phyloP scores from a whole-genome alignment of 176 grass and related monocot species.

The Oryza glaberrima region DNA sequence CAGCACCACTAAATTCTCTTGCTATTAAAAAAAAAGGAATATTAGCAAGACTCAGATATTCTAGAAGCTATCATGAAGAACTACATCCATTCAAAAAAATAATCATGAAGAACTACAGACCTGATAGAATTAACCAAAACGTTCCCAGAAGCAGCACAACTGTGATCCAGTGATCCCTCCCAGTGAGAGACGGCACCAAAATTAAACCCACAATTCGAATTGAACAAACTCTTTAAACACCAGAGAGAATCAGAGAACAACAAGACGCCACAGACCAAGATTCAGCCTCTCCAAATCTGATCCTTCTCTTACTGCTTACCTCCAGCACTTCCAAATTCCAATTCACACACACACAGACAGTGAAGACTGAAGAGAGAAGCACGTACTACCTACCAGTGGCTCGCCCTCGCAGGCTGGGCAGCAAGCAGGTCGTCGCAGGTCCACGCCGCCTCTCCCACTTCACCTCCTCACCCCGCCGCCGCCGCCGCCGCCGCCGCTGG shows the following conservation, averaged over 20 bases:
- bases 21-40: not conserved
- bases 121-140: not conserved
- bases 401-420: not conserved
- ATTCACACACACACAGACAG: not conserved
- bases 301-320: not conserved
- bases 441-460: conserved; percentile 8
- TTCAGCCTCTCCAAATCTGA: not conserved
- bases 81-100: not conserved
- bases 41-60: not conserved
- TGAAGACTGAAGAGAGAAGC: not conserved
- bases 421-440: not conserved
- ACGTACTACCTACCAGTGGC: not conserved
- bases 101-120: not conserved
- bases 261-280: no score
- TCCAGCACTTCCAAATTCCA: not conserved
- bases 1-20: not conserved
- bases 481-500: not conserved
- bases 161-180: not conserved
- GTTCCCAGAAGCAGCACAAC: not conserved
- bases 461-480: not conserved
- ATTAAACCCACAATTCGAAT: not conserved
- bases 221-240: not conserved
- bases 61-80: not conserved
- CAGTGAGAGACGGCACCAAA: not conserved
- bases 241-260: not conserved